These are phyloP conservation scores for Populus hybrid DNA, from an alignment of 441 rosid species.

Conservation along the genomic window DNA sequence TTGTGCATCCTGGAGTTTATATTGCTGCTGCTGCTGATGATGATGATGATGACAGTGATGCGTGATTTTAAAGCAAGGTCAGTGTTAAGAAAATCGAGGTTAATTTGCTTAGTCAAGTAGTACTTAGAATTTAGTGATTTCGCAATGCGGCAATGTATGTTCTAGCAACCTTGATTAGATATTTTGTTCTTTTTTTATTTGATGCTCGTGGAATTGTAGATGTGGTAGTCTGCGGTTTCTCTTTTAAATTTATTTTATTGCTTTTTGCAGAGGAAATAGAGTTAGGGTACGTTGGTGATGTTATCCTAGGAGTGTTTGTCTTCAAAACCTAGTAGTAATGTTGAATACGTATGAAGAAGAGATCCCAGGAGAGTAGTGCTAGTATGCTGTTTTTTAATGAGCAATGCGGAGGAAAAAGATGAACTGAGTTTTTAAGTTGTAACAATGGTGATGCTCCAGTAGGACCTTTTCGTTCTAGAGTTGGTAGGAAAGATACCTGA, in stretches of 20 bases:
- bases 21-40: conserved; percentile 34
- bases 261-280: background rate
- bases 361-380: background rate
- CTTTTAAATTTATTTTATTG: background rate
- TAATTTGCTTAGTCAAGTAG: conserved; percentile 8
- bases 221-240: background rate
- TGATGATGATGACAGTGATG: conserved; percentile 38
- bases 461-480: background rate
- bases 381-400: background rate
- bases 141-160: background rate
- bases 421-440: background rate
- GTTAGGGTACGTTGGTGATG: background rate
- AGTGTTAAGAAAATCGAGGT: conserved; percentile 7
- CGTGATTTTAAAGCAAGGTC: conserved; percentile 20
- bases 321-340: background rate
- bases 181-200: background rate
- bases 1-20: conserved; percentile 47
- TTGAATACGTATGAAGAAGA: background rate
- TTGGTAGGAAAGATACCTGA: background rate
- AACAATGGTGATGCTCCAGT: background rate
- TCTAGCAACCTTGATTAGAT: conserved; percentile 3
- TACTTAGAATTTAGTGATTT: background rate
- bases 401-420: background rate
- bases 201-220: background rate
- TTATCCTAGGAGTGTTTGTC: background rate